A percentile compares a stretch with the other conserved stretches of the same genome.
Evolutionary conservation across 2,329 filamentous ascomycete genomes (phyloP).

Genomic region (Pochonia chlamydosporia): DNA sequence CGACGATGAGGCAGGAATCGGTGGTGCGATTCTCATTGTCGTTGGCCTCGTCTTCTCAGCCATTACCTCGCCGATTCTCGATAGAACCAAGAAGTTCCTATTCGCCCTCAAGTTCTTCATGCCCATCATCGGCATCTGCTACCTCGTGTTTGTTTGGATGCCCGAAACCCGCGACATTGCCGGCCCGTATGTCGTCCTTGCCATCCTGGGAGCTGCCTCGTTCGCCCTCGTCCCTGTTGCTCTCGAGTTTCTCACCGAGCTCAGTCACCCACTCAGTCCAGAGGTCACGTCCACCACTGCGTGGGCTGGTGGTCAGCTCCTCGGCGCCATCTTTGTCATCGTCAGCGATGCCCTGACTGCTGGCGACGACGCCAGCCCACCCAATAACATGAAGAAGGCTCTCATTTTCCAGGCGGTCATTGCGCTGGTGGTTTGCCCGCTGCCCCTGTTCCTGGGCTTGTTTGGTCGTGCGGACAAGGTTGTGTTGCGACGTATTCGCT

Average conservation of each 20-base stretch:
- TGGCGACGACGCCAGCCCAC: conserved; percentile 46
- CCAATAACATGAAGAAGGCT: conserved; percentile 65
- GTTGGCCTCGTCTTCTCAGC: conserved; percentile 77
- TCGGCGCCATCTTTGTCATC: conserved; percentile 81
- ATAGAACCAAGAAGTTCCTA: conserved; percentile 77
- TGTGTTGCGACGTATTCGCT: conserved; percentile 42
- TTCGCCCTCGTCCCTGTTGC: conserved; percentile 80
- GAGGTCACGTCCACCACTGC: conserved; percentile 79
- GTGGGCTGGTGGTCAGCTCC: conserved; percentile 81
- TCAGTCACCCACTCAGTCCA: conserved; percentile 80
- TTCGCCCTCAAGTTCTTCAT: conserved; percentile 66
- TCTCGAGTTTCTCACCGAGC: conserved; percentile 80
- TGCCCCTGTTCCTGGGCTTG: conserved; percentile 63
- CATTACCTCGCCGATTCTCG: conserved; percentile 73
- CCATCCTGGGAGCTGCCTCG: conserved; percentile 69
- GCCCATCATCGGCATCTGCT: conserved; percentile 66
- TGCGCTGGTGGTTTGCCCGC: conserved; percentile 56
- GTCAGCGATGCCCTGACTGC: conserved; percentile 70
- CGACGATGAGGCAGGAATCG: conserved; percentile 82
- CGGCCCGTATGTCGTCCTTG: conserved; percentile 70
- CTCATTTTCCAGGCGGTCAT: conserved; percentile 77
- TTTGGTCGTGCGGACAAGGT: conserved; percentile 57
- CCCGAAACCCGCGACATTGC: conserved; percentile 51
- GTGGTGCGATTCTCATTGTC: conserved; percentile 81
- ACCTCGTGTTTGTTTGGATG: conserved; percentile 78